A percentile compares a stretch with the other conserved stretches of the same genome.
Evolutionary conservation across 2,329 filamentous ascomycete genomes (phyloP).

Genomic region (Aspergillus fijiensis): DNA sequence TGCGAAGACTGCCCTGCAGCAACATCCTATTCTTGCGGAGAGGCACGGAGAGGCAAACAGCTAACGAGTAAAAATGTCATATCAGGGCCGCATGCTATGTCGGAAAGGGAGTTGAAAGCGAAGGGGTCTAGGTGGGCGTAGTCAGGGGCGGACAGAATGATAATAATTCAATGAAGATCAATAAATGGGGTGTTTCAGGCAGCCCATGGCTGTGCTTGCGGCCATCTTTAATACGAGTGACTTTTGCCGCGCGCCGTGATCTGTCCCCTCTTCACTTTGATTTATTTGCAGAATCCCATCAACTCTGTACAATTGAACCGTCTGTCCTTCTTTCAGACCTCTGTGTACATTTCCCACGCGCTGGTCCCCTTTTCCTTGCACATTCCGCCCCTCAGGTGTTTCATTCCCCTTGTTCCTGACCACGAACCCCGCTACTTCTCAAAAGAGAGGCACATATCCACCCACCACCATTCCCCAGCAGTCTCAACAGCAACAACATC

Average conservation of each 20-base stretch:
- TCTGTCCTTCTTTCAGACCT: not conserved
- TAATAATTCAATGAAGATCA: not conserved
- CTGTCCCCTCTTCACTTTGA: not conserved
- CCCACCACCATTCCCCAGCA: not conserved
- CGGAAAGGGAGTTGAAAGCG: not conserved
- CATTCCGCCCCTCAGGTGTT: not conserved
- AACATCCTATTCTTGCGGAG: not conserved
- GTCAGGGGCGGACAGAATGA: not conserved
- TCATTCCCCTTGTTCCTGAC: not conserved
- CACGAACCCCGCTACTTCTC: not conserved
- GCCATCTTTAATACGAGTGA: not conserved
- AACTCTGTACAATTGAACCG: not conserved
- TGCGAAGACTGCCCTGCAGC: not conserved
- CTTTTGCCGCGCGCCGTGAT: constrained; percentile 1
- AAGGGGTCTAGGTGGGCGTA: not conserved
- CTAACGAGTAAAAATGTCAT: not conserved
- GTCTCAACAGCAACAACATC: not conserved
- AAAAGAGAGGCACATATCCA: not conserved
- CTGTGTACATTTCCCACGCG: not conserved
- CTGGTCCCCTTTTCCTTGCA: not conserved
- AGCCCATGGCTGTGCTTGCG: not conserved
- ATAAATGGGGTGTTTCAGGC: constrained; percentile 1
- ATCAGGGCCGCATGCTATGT: not conserved
- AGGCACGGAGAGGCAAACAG: not conserved
- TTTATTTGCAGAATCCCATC: not conserved